A percentile compares a stretch with the other conserved stretches of the same genome.
These are phyloP conservation scores for Globisporangium nagaii DNA, from an alignment of 352 stramenopile genomes.

Conservation along the genomic window DNA sequence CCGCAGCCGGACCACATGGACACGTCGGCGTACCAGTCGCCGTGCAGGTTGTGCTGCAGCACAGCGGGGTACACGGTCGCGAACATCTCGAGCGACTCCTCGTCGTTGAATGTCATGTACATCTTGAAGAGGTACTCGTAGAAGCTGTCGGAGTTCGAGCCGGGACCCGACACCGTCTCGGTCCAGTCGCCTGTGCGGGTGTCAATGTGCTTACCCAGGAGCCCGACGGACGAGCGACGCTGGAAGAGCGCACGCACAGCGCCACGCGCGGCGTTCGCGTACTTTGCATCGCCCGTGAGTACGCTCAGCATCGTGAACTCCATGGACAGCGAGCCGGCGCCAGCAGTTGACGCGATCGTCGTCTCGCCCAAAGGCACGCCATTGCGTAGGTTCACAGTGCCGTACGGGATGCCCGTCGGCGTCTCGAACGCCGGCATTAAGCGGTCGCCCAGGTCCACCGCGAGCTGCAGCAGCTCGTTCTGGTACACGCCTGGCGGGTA, in stretches of 20 bases:
- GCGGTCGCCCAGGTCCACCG: slow-evolving; percentile 93
- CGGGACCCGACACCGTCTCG: slow-evolving; percentile 73
- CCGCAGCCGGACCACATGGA: slow-evolving; percentile 76
- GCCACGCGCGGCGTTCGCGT: slow-evolving; percentile 50
- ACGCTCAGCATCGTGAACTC: slow-evolving; percentile 96
- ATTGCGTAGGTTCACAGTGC: slow-evolving; percentile 93
- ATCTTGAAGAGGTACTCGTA: slow-evolving; percentile 99
- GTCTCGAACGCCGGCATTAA: slow-evolving; percentile 96
- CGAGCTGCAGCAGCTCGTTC: slow-evolving; percentile 89
- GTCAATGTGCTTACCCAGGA: slow-evolving; percentile 97
- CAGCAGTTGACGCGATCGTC: slow-evolving; percentile 93
- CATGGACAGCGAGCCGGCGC: slow-evolving; percentile 93
- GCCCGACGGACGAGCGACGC: slow-evolving; percentile 64
- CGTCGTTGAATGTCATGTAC: slow-evolving; percentile 93
- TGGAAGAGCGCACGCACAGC: slow-evolving; percentile 78
- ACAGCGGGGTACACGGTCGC: slow-evolving; percentile 62
- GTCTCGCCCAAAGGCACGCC: slow-evolving; percentile 92
- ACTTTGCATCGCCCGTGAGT: slow-evolving; percentile 62
- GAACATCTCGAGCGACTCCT: slow-evolving; percentile 91
- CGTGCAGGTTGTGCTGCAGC: slow-evolving; percentile 63
- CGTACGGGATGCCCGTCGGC: slow-evolving; percentile 94
- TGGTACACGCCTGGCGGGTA: slow-evolving; percentile 83
- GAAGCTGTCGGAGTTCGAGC: slow-evolving; percentile 96
- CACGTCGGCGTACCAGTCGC: slow-evolving; percentile 84
- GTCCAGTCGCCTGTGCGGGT: slow-evolving; percentile 84